Conservation (phyloP, 805 yeast genomes). For the Saturnispora mendoncae region DNA sequence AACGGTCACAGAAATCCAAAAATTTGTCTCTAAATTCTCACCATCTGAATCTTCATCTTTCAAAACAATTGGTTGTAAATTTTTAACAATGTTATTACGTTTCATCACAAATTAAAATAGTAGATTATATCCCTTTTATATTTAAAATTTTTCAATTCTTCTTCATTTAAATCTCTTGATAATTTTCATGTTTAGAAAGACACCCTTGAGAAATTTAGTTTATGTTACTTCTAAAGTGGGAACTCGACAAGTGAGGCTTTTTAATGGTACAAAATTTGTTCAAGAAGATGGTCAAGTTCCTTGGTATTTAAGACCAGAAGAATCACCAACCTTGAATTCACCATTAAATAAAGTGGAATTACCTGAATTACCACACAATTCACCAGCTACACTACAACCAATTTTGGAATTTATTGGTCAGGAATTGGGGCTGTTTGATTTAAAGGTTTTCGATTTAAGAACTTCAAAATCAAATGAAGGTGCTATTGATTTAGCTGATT, state of each 20-base stretch:
- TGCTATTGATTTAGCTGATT: slow-evolving; percentile 32
- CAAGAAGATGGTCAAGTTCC: slow-evolving; percentile 14
- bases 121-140: too few relatives aligned
- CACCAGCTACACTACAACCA: slow-evolving; percentile 45
- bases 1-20: slow-evolving; percentile 12
- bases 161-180: too few relatives aligned
- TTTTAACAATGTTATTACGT: too few relatives aligned
- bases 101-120: too few relatives aligned
- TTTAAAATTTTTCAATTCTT: too few relatives aligned
- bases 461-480: slow-evolving; percentile 20
- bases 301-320: slow-evolving; percentile 29
- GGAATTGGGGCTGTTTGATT: slow-evolving; percentile 58
- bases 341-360: slow-evolving; percentile 26
- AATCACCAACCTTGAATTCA: slow-evolving; percentile 21
- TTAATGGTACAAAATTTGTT: background rate
- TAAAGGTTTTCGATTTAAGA: slow-evolving; percentile 57
- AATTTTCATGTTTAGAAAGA: too few relatives aligned
- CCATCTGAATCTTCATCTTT: slow-evolving; percentile 6
- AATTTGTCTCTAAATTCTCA: too few relatives aligned
- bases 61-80: background rate
- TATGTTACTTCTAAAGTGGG: too few relatives aligned
- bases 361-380: slow-evolving; percentile 50
- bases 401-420: slow-evolving; percentile 41
- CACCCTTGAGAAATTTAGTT: too few relatives aligned
- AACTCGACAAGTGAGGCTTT: background rate